Base-by-base conservation (phyloP, 371 early-diverging fungal species). In the Saksenaea vasiformis region DNA sequence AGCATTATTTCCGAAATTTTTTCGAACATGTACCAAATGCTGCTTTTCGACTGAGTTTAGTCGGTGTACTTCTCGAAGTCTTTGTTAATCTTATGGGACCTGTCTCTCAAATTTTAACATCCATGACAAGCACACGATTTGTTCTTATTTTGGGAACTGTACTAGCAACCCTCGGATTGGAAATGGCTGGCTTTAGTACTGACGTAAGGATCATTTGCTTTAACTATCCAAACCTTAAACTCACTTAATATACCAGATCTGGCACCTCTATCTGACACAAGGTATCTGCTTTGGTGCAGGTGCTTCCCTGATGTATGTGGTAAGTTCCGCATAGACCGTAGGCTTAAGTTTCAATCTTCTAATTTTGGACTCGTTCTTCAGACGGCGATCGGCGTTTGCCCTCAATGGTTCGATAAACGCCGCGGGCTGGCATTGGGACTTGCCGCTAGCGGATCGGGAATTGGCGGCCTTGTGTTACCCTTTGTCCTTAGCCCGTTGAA, bases 401-500 rank as follows among this genome's bases (percentile, higher is more conserved):
- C 89, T 0, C 91, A 91, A 60, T 93, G 90, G 91, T 93, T 92
- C 66, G 58, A 58, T 24, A 76, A 77, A 35, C 64, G 71, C 28
- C 83, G 91, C 5, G 87, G 89, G 0, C 54, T 93, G 39, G 92
- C 90, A 10, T 79, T 86, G 0, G 94, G 91, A 9, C 72, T 92
- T 14, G 85, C 89, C 22, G 83, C 86, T 51, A 72, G 86, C 58
- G 93, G 93, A 4, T 77, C 85, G 7, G 91, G 93, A 5, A 65
- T 90, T 37, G 93, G 93, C 34, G 91, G 90, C 0, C 78, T 91
- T 8, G 78, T 83, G 37, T 68, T 91, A 65, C 77, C 87, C 1
- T 86, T 88, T 10, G 58, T 91, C 2, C 70, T 87, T 43, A 82
- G 78, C 27, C 57, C 70, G 28, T 67, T 90, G 10, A 77, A 90